Evolutionary conservation across 768 basidiomycete genomes (phyloP), one percentile per base, ranked within the genome.

Genomic region (Imleria badia): DNA sequence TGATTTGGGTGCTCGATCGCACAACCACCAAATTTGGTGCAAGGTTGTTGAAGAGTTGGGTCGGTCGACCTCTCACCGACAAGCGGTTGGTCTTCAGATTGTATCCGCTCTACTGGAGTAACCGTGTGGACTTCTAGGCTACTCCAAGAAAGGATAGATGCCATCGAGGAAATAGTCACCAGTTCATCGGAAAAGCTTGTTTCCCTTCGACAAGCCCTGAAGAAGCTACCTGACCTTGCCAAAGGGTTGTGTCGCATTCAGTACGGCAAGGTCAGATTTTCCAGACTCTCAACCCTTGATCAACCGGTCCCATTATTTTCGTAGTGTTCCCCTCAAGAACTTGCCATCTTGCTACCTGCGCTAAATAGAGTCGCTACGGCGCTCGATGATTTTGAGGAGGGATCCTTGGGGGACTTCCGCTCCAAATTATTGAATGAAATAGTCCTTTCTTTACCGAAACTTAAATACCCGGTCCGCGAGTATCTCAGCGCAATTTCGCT

Each of bases 11-110:
- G 8, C 76, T 99, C 48, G 91, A 98, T 74, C 82, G 82, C 54
- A 96, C 94, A 31, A 82, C 83, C 59, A 98, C 96, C 3, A 84
- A 81, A 59, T 97, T 97, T 77, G 96, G 96, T 13, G 83, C 89
- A 19, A 78, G 96, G 49, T 72, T 91, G 62, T 76, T 99, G 51
- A 82, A 84, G 55, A 83, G 76, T 56, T 99, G 96, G 96, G 79
- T 98, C 9, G 90, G 91, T 1, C 79, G 82, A 62, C 96, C 96
- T 1, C 78, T 98, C 40, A 77, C 89, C 13, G 85, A 94, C 67
- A 81, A 78, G 66, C 67, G 65, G 91, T 91, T 53, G 52, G 74
- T 69, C 26, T 59, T 56, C 9, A 55, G 31, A n/a, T 42, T 30
- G 40, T 51, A 38, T 23, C 13, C 19, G 6, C n/a, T 41, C 44